Base-by-base conservation (phyloP, 106 monocot species). In the Phalaenopsis aphrodite region DNA sequence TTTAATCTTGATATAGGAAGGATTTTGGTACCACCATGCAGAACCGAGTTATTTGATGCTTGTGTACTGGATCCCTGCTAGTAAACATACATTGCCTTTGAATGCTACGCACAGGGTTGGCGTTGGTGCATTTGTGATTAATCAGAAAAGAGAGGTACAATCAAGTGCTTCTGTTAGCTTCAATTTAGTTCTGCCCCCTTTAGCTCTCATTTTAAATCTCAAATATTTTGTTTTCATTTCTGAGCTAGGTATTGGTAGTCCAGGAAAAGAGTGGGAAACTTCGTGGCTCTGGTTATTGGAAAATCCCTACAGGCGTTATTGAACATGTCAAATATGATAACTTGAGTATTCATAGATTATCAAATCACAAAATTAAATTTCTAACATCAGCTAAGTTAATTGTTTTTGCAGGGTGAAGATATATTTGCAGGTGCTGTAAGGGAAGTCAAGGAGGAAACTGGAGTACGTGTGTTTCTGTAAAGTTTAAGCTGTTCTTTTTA, bases 381-480 rank as follows among this genome's bases (percentile, higher is more conserved):
- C 37, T 30, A 43, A 11, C 12, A 41, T 52, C 39, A 11, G 49
- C 19, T 24, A 49, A 48, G 42, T 67, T 41, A 38, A 24, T 42
- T 80, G 55, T 19, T 78, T 46, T 41, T 82, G 38, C 80, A 98
- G 97, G 92, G 92, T 85, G 97, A 98, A 85, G 92, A 98, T 84
- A 90, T 98, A 83, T 84, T 82, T 80, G 79, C 84, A 39, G 94
- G 89, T 41, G 94, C 86, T 9, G 42, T 89, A 82, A 89, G 97
- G 78, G 97, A 98, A 88, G 94, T 98, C 65, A 98, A 94, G 84
- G 97, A 98, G 84, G 97, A 98, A 79, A 98, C 97, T 67, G 97
- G 97, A 78, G 94, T 98, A 94, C 80, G 90, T 84, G 17, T 73
- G 3, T 8, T 64, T 47, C n/a, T 75, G 41, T 19, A n/a, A 49